Evolutionary conservation across 2,329 filamentous ascomycete genomes (phyloP).

Genomic region (Paracoccidioides brasiliensis): DNA sequence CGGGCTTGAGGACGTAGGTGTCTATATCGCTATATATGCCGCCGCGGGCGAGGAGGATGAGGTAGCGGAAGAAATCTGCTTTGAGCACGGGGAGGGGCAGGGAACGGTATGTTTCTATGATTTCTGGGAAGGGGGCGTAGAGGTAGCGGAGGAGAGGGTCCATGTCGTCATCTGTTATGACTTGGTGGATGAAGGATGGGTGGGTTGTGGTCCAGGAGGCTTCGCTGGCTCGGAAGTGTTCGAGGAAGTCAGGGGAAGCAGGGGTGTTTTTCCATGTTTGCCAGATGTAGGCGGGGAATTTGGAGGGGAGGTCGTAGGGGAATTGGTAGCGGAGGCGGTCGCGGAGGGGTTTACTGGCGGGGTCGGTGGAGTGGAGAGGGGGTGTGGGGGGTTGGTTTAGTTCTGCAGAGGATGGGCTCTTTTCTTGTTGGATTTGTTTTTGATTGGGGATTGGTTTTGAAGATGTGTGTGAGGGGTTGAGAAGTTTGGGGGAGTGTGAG

Average conservation of each 20-base stretch:
- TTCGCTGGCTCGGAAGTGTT: conserved; percentile 66
- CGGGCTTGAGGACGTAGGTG: conserved; percentile 70
- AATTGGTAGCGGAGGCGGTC: conserved; percentile 83
- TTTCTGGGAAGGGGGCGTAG: conserved; percentile 69
- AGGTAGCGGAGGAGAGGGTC: conserved; percentile 70
- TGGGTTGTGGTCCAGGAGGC: conserved; percentile 80
- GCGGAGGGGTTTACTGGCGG: conserved; percentile 59
- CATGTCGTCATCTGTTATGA: conserved; percentile 84
- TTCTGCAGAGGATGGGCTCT: no score
- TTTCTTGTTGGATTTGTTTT: not conserved
- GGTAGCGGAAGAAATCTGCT: conserved; percentile 65
- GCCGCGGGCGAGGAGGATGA: conserved; percentile 62
- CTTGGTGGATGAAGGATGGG: conserved; percentile 87
- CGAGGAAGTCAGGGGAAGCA: conserved; percentile 58
- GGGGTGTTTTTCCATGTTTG: conserved; percentile 94
- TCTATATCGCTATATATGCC: conserved; percentile 90
- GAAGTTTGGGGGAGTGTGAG: conserved; percentile 32
- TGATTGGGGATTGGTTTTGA: not conserved
- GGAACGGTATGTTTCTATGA: conserved; percentile 61
- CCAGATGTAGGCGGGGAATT: conserved; percentile 97
- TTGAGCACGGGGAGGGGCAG: conserved; percentile 63
- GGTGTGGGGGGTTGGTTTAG: not conserved
- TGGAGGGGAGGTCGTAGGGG: conserved; percentile 74
- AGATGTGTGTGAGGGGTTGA: not conserved
- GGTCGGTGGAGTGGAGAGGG: conserved; percentile 50